Percentiles rank a stretch among this genome's conserved stretches.
Evolutionary conservation across 2,329 filamentous ascomycete genomes (phyloP).

Genomic region (Beauveria sp.): DNA sequence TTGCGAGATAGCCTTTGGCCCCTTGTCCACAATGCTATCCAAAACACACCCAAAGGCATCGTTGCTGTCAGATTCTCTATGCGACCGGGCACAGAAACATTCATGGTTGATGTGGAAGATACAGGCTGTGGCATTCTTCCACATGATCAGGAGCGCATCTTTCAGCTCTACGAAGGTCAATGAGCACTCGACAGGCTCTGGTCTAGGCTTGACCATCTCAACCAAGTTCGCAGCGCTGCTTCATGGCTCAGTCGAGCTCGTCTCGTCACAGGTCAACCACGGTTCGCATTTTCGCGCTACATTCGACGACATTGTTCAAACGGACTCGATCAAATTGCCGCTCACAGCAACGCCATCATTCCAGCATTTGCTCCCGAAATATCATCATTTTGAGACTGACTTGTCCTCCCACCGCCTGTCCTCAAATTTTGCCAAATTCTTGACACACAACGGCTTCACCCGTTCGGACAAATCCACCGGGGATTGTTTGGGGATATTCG

Average conservation of each 20-base stretch:
- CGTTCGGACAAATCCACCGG: background rate
- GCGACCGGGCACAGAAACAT: conserved; percentile 20
- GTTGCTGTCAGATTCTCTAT: conserved; percentile 24
- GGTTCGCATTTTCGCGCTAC: conserved; percentile 33
- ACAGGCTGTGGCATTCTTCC: conserved; percentile 32
- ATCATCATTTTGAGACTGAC: background rate
- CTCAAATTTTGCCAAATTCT: background rate
- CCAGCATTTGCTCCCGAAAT: background rate
- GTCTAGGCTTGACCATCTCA: conserved; percentile 35
- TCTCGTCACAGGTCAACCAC: conserved; percentile 25
- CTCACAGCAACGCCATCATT: background rate
- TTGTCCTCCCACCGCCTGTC: background rate
- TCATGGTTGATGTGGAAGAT: conserved; percentile 34
- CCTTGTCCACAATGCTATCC: background rate
- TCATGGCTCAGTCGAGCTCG: conserved; percentile 28
- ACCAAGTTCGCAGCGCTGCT: conserved; percentile 32
- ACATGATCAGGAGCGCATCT: conserved; percentile 30
- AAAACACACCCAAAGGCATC: background rate
- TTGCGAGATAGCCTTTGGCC: background rate
- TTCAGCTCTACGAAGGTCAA: conserved; percentile 35
- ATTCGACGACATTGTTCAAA: conserved; percentile 9
- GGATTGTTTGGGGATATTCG: background rate
- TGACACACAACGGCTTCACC: background rate
- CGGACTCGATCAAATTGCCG: background rate
- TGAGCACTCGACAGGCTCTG: conserved; percentile 29